Evolutionary conservation across 108 stramenopile species (phyloP).

Genomic region (Nitzschia sp.): DNA sequence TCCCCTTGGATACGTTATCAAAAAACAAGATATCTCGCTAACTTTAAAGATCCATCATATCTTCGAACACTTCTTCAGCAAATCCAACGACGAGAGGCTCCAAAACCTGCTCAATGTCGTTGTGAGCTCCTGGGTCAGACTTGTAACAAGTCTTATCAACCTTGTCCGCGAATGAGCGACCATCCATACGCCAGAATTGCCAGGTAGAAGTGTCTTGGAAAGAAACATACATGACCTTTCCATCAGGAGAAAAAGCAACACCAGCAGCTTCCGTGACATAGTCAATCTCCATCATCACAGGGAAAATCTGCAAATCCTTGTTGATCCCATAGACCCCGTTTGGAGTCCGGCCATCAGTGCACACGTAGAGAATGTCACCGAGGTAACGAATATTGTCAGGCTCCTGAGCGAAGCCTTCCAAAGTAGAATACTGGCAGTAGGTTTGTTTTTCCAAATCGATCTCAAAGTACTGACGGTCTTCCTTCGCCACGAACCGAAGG

Average conservation of each 20-base stretch:
- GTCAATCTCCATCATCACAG: constrained; percentile 25
- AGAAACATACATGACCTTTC: constrained; percentile 45
- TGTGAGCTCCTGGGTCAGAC: background rate
- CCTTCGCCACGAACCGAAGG: background rate
- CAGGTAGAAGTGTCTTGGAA: constrained; percentile 42
- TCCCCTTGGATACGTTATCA: too few relatives aligned
- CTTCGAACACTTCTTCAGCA: too few relatives aligned
- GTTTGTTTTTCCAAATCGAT: background rate
- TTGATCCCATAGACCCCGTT: constrained; percentile 37
- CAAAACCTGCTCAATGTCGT: background rate
- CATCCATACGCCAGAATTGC: constrained; percentile 45
- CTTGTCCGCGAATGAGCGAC: constrained; percentile 16
- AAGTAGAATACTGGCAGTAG: background rate
- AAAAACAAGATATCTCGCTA: too few relatives aligned
- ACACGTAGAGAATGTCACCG: background rate
- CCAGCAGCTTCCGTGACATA: constrained; percentile 47
- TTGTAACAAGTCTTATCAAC: background rate
- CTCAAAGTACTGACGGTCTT: background rate
- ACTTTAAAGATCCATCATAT: too few relatives aligned
- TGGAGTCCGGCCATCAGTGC: background rate
- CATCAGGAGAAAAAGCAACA: constrained; percentile 51
- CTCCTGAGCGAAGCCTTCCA: constrained; percentile 2
- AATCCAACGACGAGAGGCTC: too few relatives aligned
- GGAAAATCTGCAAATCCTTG: constrained; percentile 14
- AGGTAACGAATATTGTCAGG: constrained; percentile 1